Conservation (phyloP, 2,329 filamentous ascomycete genomes). For the Periconia digitata region DNA sequence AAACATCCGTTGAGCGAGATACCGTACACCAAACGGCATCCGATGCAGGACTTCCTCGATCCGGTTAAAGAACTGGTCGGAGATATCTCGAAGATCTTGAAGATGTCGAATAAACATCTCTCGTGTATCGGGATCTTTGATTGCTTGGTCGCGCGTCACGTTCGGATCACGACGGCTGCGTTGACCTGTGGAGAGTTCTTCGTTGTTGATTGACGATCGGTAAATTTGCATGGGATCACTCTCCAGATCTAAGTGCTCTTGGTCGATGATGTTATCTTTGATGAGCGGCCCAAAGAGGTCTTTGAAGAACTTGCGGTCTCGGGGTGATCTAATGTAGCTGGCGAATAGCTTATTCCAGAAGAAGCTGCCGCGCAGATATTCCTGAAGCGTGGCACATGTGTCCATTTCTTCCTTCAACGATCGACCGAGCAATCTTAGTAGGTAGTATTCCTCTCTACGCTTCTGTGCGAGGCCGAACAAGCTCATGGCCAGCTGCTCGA, state of each 20-base stretch:
- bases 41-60: slow-evolving; percentile 81
- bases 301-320: slow-evolving; percentile 88
- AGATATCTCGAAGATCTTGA: slow-evolving; percentile 90
- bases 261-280: slow-evolving; percentile 89
- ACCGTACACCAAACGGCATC: slow-evolving; percentile 92
- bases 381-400: slow-evolving; percentile 70
- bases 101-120: slow-evolving; percentile 92
- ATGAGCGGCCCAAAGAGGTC: slow-evolving; percentile 84
- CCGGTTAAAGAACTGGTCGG: slow-evolving; percentile 81
- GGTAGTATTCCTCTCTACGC: slow-evolving; percentile 92
- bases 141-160: slow-evolving; percentile 89
- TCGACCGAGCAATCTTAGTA: slow-evolving; percentile 81
- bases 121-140: slow-evolving; percentile 90
- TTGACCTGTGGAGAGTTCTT: slow-evolving; percentile 88
- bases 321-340: slow-evolving; percentile 87
- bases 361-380: slow-evolving; percentile 85
- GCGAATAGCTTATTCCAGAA: slow-evolving; percentile 88
- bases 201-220: slow-evolving; percentile 91
- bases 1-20: slow-evolving; percentile 83
- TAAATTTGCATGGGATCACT: slow-evolving; percentile 98
- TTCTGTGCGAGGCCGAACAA: slow-evolving; percentile 98
- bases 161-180: slow-evolving; percentile 80
- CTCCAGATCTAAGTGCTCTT: slow-evolving; percentile 86
- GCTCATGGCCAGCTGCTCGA: slow-evolving; percentile 93
- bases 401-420: slow-evolving; percentile 87